Conservation (phyloP, 2,329 filamentous ascomycete genomes). For the Nemania bipapillata region DNA sequence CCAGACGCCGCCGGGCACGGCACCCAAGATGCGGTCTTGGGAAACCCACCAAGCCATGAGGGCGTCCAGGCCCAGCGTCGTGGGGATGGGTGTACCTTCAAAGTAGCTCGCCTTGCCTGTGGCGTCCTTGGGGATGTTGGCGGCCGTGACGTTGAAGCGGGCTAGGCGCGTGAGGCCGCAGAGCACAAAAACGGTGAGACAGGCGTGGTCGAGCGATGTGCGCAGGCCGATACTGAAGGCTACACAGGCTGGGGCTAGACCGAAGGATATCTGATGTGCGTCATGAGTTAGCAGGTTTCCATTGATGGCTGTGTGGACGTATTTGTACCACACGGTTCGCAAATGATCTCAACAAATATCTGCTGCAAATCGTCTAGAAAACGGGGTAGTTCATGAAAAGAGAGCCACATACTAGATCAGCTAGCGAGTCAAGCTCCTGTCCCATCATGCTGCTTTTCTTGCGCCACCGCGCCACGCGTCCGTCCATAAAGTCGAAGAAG, state of each 20-base stretch:
- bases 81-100: constrained; percentile 96
- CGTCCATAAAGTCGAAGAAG: constrained; percentile 98
- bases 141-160: constrained; percentile 96
- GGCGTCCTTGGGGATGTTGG: constrained; percentile 88
- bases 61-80: constrained; percentile 80
- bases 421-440: constrained; percentile 94
- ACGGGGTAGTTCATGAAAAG: neutral
- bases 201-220: constrained; percentile 82
- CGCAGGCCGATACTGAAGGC: constrained; percentile 91
- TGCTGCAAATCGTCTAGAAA: neutral
- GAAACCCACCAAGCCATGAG: constrained; percentile 91
- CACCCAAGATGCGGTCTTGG: constrained; percentile 79
- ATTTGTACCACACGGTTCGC: too few relatives aligned
- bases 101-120: constrained; percentile 94
- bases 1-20: constrained; percentile 80
- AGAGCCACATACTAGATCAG: constrained; percentile 77
- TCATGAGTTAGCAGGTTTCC: constrained; percentile 11
- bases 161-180: constrained; percentile 93
- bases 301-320: neutral
- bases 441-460: constrained; percentile 98
- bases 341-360: too few relatives aligned
- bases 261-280: constrained; percentile 83
- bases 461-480: constrained; percentile 94
- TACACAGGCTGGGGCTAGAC: constrained; percentile 84
- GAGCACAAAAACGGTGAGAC: constrained; percentile 88